Conservation (phyloP, 768 basidiomycete species). For the Leccinum rimulosum region DNA sequence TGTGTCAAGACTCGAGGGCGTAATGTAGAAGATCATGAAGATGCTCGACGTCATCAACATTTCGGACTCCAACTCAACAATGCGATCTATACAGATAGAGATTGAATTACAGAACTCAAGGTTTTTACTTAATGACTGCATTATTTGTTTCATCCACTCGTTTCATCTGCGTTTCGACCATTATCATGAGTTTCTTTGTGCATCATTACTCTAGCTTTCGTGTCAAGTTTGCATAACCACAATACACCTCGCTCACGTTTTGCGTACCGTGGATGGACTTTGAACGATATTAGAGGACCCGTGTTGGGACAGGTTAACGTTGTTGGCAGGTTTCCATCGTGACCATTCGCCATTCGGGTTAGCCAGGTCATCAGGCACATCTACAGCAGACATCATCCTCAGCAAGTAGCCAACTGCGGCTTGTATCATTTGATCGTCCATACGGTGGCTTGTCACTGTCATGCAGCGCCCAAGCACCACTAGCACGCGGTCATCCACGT, state of each 20-base stretch:
- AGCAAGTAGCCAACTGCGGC: not conserved
- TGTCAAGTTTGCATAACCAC: conserved; percentile 2
- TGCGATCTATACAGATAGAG: not conserved
- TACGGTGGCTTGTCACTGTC: not conserved
- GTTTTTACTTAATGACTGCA: not conserved
- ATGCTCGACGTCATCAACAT: not conserved
- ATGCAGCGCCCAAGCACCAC: conserved; percentile 33
- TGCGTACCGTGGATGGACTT: not conserved
- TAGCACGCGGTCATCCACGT: conserved; percentile 27
- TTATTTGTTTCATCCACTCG: not conserved
- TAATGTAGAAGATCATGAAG: conserved; percentile 6
- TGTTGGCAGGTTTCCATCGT: conserved; percentile 17
- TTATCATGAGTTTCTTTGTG: not conserved
- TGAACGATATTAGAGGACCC: not conserved
- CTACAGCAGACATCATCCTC: not conserved
- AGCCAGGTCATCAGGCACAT: not conserved
- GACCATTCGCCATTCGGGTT: conserved; percentile 2
- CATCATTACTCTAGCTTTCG: not conserved
- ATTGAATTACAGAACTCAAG: not conserved
- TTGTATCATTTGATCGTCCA: not conserved
- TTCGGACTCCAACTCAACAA: not conserved
- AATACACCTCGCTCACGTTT: conserved; percentile 5
- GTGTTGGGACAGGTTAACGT: not conserved
- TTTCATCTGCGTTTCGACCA: not conserved
- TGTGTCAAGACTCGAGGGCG: conserved; percentile 31